A percentile compares a stretch with the other conserved stretches of the same genome.
Conservation (phyloP, 2,329 filamentous ascomycete genomes). For the Fusarium camptoceras region DNA sequence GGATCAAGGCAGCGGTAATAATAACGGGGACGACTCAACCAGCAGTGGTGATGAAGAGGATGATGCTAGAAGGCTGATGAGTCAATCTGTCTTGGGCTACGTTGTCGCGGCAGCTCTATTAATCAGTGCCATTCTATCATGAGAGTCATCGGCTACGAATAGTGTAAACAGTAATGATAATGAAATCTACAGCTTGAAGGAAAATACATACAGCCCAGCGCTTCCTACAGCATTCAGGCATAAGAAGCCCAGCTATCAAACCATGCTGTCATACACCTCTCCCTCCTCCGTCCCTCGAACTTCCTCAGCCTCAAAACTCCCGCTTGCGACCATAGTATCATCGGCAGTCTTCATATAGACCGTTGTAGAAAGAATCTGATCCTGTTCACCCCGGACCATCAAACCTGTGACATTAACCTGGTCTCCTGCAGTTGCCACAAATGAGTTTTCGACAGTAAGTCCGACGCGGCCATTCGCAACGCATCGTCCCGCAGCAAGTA, state of each 20-base stretch:
- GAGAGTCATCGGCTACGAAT: background rate
- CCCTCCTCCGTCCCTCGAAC: background rate
- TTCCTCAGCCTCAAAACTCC: background rate
- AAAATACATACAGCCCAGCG: background rate
- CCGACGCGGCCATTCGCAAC: no score
- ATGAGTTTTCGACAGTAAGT: no score
- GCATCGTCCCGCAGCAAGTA: background rate
- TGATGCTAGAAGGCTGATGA: constrained; percentile 2
- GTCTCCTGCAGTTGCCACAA: background rate
- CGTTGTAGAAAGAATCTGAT: no score
- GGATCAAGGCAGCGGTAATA: background rate
- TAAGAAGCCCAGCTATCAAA: background rate
- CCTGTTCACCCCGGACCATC: no score
- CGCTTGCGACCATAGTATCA: no score
- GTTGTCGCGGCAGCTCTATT: constrained; percentile 17
- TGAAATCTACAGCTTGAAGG: background rate
- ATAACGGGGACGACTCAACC: background rate
- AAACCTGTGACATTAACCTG: background rate
- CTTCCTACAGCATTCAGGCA: background rate
- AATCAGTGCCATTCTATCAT: constrained; percentile 7
- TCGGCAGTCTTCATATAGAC: no score
- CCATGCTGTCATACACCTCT: background rate
- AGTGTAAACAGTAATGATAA: background rate
- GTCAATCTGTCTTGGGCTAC: constrained; percentile 19
- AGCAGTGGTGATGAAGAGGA: constrained; percentile 31